These are phyloP conservation scores for Tuber brumale DNA, from an alignment of 495 filamentous ascomycete genomes.

Conservation along the genomic window DNA sequence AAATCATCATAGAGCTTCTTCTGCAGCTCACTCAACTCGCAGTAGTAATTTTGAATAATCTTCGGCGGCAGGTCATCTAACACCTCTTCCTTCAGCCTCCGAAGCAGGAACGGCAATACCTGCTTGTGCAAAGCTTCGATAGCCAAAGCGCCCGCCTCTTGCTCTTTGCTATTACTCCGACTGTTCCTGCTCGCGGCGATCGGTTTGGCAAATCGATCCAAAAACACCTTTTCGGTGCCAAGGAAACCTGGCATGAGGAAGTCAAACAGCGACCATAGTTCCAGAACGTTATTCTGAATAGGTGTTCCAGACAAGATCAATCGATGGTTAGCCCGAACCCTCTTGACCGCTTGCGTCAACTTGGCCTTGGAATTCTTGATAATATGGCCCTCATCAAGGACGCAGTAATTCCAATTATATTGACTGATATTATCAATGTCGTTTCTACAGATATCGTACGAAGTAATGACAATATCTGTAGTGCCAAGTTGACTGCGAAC, in stretches of 20 bases:
- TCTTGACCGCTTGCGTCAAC: conserved; percentile 84
- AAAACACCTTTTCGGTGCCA: conserved; percentile 96
- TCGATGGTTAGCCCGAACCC: conserved; percentile 79
- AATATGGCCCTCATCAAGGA: conserved; percentile 93
- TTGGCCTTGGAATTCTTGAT: conserved; percentile 98
- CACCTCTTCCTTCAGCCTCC: conserved; percentile 95
- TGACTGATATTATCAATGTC: conserved; percentile 77
- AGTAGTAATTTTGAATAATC: conserved; percentile 99
- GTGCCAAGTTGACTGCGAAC: conserved; percentile 60
- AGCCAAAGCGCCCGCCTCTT: conserved; percentile 90
- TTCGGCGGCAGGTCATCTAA: conserved; percentile 93
- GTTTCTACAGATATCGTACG: conserved; percentile 94
- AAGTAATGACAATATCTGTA: conserved; percentile 91
- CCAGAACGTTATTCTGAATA: conserved; percentile 96
- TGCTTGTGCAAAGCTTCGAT: conserved; percentile 98
- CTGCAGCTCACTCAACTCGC: conserved; percentile 92
- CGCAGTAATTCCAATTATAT: conserved; percentile 92
- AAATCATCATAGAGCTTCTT: conserved; percentile 95
- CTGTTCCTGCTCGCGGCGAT: conserved; percentile 90
- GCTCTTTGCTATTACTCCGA: conserved; percentile 96
- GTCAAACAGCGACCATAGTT: conserved; percentile 98
- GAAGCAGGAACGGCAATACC: conserved; percentile 90
- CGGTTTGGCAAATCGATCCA: conserved; percentile 94
- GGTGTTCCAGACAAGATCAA: conserved; percentile 94
- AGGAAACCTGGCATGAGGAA: conserved; percentile 99